These are phyloP conservation scores for Chiua sp. DNA, from an alignment of 1,284 basidiomycete species.

Conservation along the genomic window DNA sequence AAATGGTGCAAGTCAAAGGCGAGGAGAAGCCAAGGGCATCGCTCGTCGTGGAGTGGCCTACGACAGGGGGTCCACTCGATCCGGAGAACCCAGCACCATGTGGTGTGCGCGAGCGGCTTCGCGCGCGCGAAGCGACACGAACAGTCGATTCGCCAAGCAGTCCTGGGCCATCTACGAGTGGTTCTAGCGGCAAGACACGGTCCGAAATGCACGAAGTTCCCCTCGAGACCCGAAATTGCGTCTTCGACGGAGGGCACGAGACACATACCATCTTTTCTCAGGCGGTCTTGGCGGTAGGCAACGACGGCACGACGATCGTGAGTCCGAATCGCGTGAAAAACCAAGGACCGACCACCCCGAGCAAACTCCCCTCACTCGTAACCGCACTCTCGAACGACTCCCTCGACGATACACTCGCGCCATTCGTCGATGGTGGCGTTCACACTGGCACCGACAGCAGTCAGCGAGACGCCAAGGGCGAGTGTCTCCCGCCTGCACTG, in stretches of 20 bases:
- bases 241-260: background rate
- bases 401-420: slow-evolving; percentile 11
- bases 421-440: background rate
- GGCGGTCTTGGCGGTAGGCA: background rate
- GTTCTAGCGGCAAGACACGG: background rate
- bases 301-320: background rate
- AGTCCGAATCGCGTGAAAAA: background rate
- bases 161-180: slow-evolving; percentile 1
- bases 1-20: background rate
- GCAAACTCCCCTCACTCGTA: slow-evolving; percentile 23
- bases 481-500: slow-evolving; percentile 25
- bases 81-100: slow-evolving; percentile 21
- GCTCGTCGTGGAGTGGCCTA: slow-evolving; percentile 18
- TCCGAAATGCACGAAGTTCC: background rate
- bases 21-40: background rate
- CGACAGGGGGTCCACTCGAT: slow-evolving; percentile 35
- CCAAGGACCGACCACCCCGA: background rate
- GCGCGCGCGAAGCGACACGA: background rate
- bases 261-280: background rate
- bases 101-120: slow-evolving; percentile 8
- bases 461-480: background rate
- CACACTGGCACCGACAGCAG: background rate
- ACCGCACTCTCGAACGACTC: slow-evolving; percentile 24
- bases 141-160: background rate
- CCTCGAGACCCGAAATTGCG: slow-evolving; percentile 3